Base-by-base conservation (phyloP, 2,329 filamentous ascomycete genomes). In the Nothopassalora personata region DNA sequence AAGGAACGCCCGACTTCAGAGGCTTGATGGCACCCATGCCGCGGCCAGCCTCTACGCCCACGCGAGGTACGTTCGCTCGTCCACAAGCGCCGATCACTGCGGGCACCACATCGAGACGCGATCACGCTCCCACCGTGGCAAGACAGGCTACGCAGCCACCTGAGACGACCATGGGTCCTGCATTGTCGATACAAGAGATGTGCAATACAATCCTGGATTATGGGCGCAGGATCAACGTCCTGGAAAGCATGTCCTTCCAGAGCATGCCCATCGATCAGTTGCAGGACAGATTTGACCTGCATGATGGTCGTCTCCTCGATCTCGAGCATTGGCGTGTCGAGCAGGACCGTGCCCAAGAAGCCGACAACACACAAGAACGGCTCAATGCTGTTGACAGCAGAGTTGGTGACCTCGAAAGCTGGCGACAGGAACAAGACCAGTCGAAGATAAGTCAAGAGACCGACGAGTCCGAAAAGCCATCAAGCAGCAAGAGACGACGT, bases 161-260 rank as follows among this genome's bases (percentile, higher is more conserved):
- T 39, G 18, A 30, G 13, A 50, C 53, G n/a, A 57, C 54, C 18
- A 58, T 54, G 8, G 64, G 64, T 4, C 62, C 62, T 18, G 61
- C 61, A 15, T 52, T 68, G 18, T 67, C 65, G 79, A n/a, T 79
- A 87, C 60, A 63, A 34, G 72, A 73, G 30, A 62, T 73, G 57
- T 76, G 81, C 59, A 80, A 81, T 18, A 83, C 91, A 60, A 62
- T 73, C 9, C 66, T 66, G 28, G 66, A 68, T 45, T 70, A 68
- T 39, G 84, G 84, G 39, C 79, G 82, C 54, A 85, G 89, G 1
- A 72, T 93, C 11, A 86, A 89, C 52, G 77, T 79, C 57, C 77
- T 92, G 5, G 89, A 93, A 72, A 89, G 81, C 53, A 78, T 82
- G 1, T 91, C 87, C 0, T 89, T 91, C 67, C 84, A 84, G 27